Evolutionary conservation across 169 alveolate genomes (phyloP), one percentile per base, ranked within the genome.

Genomic region (Amoebophrya sp.): DNA sequence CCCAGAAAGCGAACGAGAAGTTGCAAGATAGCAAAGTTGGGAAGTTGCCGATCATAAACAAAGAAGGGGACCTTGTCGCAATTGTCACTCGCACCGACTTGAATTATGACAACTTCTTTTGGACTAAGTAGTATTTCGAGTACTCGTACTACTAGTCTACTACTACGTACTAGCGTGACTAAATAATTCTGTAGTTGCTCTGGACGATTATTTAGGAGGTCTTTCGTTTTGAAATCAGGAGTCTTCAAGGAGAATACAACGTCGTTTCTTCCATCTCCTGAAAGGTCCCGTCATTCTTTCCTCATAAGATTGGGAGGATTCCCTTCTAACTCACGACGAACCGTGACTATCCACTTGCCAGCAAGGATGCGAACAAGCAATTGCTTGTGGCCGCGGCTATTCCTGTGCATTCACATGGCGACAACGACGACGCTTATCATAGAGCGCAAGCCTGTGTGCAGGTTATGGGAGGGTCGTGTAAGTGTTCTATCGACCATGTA

Each of bases 1-100:
- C 23, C n/a, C 76, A 53, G 96, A 95, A 96, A 92, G 98, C 98
- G 76, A 95, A 97, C 94, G 94, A 93, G 90, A 93, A 95, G 12
- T 95, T 97, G 41, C 95, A 95, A 65, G 95, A 95, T 91, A 93
- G 94, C 78, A 96, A 96, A 93, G 97, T 96, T 94, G 97, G 97
- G 38, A 95, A 95, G 90, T 95, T 97, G 29, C 98, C 98, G 54
- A 97, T 97, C 54, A 97, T 97, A 41, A 95, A 97, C 94, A 94
- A 95, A 29, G 93, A 95, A 90, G 94, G 93, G 92, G 98, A 97
- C 92, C 94, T 97, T 77, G 96, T 97, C 91, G 97, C 98, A 12
- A 93, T 97, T 41, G 96, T 97, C 38, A 95, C 98, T 40, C 93
- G 99, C 23, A 96, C 95, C 91, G 99, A 97, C 90, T 90, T 96